phyloP scores from a whole-genome alignment of 2,329 filamentous ascomycete genomes.

The Penicillium sp. region DNA sequence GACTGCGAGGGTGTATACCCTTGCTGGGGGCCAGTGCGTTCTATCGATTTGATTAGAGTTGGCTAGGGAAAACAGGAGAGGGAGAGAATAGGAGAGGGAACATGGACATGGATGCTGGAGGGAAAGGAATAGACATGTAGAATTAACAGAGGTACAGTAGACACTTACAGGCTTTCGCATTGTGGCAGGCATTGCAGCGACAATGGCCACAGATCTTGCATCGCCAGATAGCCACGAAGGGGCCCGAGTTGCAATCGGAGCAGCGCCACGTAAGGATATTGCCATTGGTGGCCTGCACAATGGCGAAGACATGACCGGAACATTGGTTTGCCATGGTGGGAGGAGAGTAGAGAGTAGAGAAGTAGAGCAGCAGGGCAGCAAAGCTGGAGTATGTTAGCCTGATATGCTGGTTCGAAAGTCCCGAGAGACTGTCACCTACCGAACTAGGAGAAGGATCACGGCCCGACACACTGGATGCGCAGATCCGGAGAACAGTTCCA shows the following conservation, averaged over 20 bases:
- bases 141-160: neutral
- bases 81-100: no score
- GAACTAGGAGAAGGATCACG: conserved; percentile 16
- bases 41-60: conserved; percentile 3
- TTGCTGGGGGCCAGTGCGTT: conserved; percentile 3
- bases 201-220: conserved; percentile 49
- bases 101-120: no score
- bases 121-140: no score
- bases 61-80: no score
- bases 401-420: neutral
- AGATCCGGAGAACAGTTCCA: conserved; percentile 25
- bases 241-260: conserved; percentile 47
- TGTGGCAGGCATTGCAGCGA: conserved; percentile 47
- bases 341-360: neutral
- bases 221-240: conserved; percentile 47
- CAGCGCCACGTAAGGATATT: conserved; percentile 50
- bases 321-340: conserved; percentile 44
- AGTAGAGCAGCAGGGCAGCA: neutral
- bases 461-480: conserved; percentile 26
- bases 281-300: conserved; percentile 46
- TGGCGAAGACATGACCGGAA: conserved; percentile 43
- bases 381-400: neutral
- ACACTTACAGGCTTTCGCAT: conserved; percentile 31
- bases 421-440: conserved; percentile 24
- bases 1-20: neutral